Evolutionary conservation across 2,329 filamentous ascomycete genomes (phyloP).

Genomic region (Alternaria infectoria): DNA sequence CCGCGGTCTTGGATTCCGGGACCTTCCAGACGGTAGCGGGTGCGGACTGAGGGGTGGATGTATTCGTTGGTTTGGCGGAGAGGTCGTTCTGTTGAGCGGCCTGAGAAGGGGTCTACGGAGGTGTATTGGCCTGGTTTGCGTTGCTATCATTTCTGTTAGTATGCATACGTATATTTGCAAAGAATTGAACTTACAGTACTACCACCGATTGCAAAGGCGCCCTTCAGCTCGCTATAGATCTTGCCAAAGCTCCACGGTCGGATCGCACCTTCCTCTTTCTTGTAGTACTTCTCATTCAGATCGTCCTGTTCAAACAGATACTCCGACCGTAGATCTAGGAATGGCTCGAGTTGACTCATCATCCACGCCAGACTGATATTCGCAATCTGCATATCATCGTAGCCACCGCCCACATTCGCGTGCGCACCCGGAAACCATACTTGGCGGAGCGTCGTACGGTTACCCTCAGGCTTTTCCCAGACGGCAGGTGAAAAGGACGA

Average conservation of each 20-base stretch:
- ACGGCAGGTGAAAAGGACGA: conserved; percentile 59
- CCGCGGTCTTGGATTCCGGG: conserved; percentile 55
- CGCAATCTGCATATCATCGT: conserved; percentile 52
- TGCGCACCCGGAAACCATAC: conserved; percentile 64
- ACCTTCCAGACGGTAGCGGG: conserved; percentile 53
- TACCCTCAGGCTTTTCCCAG: conserved; percentile 57
- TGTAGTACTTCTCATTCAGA: conserved; percentile 53
- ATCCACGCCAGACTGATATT: conserved; percentile 64
- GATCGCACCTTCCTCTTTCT: conserved; percentile 47
- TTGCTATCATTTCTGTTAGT: conserved; percentile 28
- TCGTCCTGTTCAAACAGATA: conserved; percentile 57
- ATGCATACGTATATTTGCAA: not conserved
- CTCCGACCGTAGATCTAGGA: conserved; percentile 56
- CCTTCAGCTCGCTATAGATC: conserved; percentile 54
- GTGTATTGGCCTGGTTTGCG: conserved; percentile 58
- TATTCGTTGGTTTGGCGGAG: conserved; percentile 59
- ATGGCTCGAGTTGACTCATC: conserved; percentile 59
- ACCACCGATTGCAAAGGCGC: conserved; percentile 56
- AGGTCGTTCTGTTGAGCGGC: conserved; percentile 51
- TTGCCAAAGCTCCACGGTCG: conserved; percentile 57
- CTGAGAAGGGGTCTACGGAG: conserved; percentile 53
- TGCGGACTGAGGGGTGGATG: conserved; percentile 57
- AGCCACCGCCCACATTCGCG: conserved; percentile 59
- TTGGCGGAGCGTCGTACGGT: conserved; percentile 56
- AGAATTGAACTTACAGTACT: conserved; percentile 35